phyloP scores from a whole-genome alignment of 768 basidiomycete species.

The Holtermannia corniformis region DNA sequence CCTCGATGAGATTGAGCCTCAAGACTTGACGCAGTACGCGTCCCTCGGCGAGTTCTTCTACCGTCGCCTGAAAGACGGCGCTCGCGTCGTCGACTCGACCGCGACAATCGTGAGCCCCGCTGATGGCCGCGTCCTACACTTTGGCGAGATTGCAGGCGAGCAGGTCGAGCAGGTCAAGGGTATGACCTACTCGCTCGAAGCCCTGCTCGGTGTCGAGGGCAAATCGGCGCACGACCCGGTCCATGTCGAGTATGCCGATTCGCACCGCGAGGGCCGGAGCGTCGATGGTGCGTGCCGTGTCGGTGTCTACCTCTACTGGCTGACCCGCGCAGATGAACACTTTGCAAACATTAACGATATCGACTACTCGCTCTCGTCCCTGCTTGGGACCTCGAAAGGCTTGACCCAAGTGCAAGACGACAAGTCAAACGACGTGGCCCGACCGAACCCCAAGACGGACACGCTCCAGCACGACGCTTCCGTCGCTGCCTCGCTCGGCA shows the following conservation, averaged over 20 bases:
- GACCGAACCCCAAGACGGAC: not conserved
- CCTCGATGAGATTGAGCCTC: constrained; percentile 74
- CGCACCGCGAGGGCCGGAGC: constrained; percentile 45
- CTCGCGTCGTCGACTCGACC: constrained; percentile 63
- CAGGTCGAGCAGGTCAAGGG: constrained; percentile 96
- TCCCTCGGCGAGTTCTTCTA: constrained; percentile 96
- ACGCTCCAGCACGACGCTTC: constrained; percentile 55
- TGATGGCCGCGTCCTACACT: constrained; percentile 85
- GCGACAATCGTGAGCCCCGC: constrained; percentile 84
- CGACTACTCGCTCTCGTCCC: constrained; percentile 82
- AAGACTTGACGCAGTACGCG: constrained; percentile 66
- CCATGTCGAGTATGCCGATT: constrained; percentile 37
- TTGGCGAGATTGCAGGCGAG: constrained; percentile 68
- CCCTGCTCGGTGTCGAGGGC: constrained; percentile 59
- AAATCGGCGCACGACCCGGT: constrained; percentile 17
- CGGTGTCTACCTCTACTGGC: not conserved
- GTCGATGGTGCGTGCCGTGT: constrained; percentile 14
- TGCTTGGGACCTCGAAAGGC: constrained; percentile 53
- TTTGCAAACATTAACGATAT: constrained; percentile 98
- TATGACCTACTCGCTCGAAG: constrained; percentile 90
- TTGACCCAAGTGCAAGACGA: constrained; percentile 9
- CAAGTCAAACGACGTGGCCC: constrained; percentile 1
- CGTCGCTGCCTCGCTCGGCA: constrained; percentile 46
- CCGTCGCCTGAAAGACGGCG: constrained; percentile 69
- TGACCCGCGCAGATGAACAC: constrained; percentile 55